Base-by-base conservation (phyloP, 164 flowering plant genomes). In the Macadamia integrifolia region DNA sequence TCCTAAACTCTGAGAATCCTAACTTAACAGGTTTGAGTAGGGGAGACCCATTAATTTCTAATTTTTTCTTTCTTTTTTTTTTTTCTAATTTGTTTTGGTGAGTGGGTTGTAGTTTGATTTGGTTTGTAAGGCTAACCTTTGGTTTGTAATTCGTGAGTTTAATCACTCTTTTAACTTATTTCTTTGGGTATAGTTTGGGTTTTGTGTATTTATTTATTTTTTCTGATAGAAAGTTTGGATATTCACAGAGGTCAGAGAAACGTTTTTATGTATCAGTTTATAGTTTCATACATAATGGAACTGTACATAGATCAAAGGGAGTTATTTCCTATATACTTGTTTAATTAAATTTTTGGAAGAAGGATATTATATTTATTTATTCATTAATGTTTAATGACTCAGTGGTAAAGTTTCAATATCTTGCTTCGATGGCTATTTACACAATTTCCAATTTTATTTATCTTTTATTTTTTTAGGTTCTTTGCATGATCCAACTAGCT, bases 1-100 rank as follows among this genome's bases (percentile, higher is more conserved):
- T 18, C 31, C n/a, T 35, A 29, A 28, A 28, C 11, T 9, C 23
- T 12, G 40, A 43, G 11, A 60, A 11, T 57, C 43, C 61, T 48
- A 58, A 30, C 40, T 40, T 53, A 66, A 61, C 75, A 73, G 80
- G 76, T 81, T 79, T 72, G 80, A 80, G 82, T 80, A 60, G n/a
- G 44, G 61, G 44, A 40, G 48, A 14, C 18, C 13, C 58, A 43
- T 52, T 9, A 23, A 23, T 23, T 23, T 23, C 23, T 23, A 23
- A 23, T 59, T 28, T 62, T 59, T 23, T 60, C 15, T 29, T 60
- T 49, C 53, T 46, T 48, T 8, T n/a, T 31, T 48, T 58, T 43
- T 44, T 29, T 46, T 46, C 55, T 2, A 17, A 28, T 13, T 55
- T 60, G 11, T 31, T 17, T 59, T 64, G 5, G 63, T 42, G 62